Evolutionary conservation across 306 rosid species (phyloP).

Genomic region (Casuarina cunninghamiana): DNA sequence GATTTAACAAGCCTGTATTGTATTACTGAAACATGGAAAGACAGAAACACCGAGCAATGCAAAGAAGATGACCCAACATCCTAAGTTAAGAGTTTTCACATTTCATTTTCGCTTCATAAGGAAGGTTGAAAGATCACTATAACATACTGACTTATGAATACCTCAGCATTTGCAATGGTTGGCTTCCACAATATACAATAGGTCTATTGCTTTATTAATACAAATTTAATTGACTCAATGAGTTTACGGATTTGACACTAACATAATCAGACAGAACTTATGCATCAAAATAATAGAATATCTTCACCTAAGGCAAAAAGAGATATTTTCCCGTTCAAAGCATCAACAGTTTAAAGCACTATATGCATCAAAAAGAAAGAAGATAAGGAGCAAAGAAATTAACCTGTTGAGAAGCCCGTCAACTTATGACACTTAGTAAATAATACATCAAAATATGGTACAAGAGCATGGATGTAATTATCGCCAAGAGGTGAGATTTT

Average conservation of each 20-base stretch:
- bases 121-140: not conserved
- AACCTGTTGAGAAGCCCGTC: slow-evolving; percentile 97
- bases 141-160: not conserved
- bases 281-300: not conserved
- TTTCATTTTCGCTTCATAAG: not conserved
- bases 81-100: not conserved
- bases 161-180: not conserved
- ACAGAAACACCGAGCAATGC: not conserved
- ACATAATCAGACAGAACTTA: slow-evolving; percentile 6
- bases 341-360: not conserved
- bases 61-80: not conserved
- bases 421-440: slow-evolving; percentile 89
- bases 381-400: slow-evolving; percentile 19
- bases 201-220: not conserved
- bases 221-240: not conserved
- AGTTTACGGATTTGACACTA: not conserved
- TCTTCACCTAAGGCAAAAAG: not conserved
- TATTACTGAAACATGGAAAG: too few relatives aligned
- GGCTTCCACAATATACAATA: not conserved
- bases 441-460: slow-evolving; percentile 91
- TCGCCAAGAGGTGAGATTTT: too few relatives aligned
- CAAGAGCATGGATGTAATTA: slow-evolving; percentile 89
- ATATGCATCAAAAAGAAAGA: not conserved
- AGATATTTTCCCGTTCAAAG: not conserved
- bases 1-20: not conserved